phyloP scores from a whole-genome alignment of 2,329 filamentous ascomycete genomes.

The Tolypocladium ophioglossoides region DNA sequence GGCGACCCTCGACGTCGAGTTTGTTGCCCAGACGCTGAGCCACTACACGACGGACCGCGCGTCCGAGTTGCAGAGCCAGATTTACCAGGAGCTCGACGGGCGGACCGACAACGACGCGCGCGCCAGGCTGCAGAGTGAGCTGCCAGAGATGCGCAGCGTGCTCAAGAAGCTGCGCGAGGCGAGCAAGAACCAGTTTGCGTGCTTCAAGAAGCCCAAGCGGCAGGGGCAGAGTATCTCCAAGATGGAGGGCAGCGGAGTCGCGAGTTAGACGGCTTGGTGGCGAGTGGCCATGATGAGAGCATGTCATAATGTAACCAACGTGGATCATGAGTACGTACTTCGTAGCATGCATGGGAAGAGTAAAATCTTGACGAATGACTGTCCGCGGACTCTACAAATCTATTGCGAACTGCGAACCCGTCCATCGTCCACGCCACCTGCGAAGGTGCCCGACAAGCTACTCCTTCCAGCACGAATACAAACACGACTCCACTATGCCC shows the following conservation, averaged over 20 bases:
- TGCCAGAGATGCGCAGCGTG: slow-evolving; percentile 80
- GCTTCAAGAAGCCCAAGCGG: slow-evolving; percentile 58
- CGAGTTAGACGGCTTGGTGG: background rate
- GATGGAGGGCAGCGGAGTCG: slow-evolving; percentile 17
- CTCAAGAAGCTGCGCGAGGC: slow-evolving; percentile 76
- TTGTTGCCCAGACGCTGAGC: slow-evolving; percentile 84
- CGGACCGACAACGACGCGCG: slow-evolving; percentile 84
- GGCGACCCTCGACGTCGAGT: slow-evolving; percentile 93
- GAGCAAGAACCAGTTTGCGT: slow-evolving; percentile 79
- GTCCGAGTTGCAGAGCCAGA: slow-evolving; percentile 71
- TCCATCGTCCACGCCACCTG: background rate
- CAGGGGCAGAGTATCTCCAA: slow-evolving; percentile 20
- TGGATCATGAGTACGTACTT: background rate
- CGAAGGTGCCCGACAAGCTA: background rate
- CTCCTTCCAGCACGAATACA: background rate
- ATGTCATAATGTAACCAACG: background rate
- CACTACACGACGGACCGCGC: slow-evolving; percentile 82
- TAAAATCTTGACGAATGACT: background rate
- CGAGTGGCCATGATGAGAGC: background rate
- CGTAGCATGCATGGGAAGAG: background rate
- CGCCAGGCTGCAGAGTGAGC: slow-evolving; percentile 67
- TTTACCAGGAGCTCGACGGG: slow-evolving; percentile 83
- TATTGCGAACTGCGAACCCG: background rate
- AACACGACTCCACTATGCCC: background rate
- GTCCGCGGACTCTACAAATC: background rate